phyloP scores from a whole-genome alignment of 495 filamentous ascomycete species.

The Aspergillus sparsus region DNA sequence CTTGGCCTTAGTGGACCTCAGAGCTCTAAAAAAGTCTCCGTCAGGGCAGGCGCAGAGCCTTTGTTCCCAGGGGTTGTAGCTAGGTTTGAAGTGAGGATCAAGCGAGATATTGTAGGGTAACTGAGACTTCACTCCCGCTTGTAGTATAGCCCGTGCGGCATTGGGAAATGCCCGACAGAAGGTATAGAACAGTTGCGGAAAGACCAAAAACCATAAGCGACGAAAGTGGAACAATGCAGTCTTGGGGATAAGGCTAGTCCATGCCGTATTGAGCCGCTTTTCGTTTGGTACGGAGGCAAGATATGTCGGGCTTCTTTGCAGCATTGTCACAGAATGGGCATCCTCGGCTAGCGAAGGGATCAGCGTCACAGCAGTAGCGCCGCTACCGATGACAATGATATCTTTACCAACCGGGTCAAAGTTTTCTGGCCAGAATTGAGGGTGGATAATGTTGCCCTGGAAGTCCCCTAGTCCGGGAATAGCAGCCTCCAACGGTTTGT shows the following conservation, averaged over 20 bases:
- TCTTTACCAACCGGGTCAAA: conserved; percentile 45
- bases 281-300: conserved; percentile 43
- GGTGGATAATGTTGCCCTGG: conserved; percentile 39
- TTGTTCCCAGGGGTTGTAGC: conserved; percentile 68
- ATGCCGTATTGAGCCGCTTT: conserved; percentile 20
- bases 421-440: conserved; percentile 46
- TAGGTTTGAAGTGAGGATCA: conserved; percentile 66
- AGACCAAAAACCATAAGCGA: conserved; percentile 34
- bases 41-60: conserved; percentile 67
- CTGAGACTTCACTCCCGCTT: conserved; percentile 31
- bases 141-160: conserved; percentile 39
- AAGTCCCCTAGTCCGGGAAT: conserved; percentile 41
- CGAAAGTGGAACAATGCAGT: conserved; percentile 24
- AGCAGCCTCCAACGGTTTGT: conserved; percentile 42
- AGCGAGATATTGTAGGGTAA: conserved; percentile 53
- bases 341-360: conserved; percentile 33
- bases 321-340: conserved; percentile 43
- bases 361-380: conserved; percentile 50
- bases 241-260: background rate
- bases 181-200: conserved; percentile 37
- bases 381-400: conserved; percentile 53
- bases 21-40: conserved; percentile 66
- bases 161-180: conserved; percentile 55
- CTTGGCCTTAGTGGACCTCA: conserved; percentile 56
- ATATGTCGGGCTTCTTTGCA: conserved; percentile 54